Evolutionary conservation across 305 asterid species (phyloP).

Genomic region (Rubia peregrina): DNA sequence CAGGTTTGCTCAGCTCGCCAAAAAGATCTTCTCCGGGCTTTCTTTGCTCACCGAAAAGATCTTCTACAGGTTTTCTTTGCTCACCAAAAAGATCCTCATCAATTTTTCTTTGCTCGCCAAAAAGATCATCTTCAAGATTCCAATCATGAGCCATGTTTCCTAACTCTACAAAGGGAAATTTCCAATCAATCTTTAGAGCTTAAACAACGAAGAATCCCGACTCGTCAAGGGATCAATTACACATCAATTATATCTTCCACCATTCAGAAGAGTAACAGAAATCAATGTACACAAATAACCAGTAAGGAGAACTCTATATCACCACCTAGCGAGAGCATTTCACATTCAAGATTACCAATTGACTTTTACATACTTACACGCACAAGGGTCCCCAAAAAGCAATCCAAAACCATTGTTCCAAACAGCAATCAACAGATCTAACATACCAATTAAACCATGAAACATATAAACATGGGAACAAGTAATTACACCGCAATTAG

Average conservation of each 20-base stretch:
- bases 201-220: background rate
- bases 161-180: background rate
- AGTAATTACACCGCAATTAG: background rate
- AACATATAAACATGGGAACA: background rate
- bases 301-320: background rate
- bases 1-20: background rate
- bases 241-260: background rate
- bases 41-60: background rate
- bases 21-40: background rate
- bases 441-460: background rate
- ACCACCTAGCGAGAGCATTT: background rate
- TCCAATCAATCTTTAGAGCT: background rate
- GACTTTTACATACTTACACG: background rate
- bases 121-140: background rate
- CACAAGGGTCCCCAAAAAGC: background rate
- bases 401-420: background rate
- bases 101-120: background rate
- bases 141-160: background rate
- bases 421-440: constrained; percentile 3
- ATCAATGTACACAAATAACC: background rate
- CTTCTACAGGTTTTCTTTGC: background rate
- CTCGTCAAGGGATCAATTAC: too few species aligned
- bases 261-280: background rate
- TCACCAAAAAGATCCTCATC: too few species aligned
- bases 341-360: background rate